Conservation (phyloP, 2,329 filamentous ascomycete genomes). For the Rutstroemia sp. region DNA sequence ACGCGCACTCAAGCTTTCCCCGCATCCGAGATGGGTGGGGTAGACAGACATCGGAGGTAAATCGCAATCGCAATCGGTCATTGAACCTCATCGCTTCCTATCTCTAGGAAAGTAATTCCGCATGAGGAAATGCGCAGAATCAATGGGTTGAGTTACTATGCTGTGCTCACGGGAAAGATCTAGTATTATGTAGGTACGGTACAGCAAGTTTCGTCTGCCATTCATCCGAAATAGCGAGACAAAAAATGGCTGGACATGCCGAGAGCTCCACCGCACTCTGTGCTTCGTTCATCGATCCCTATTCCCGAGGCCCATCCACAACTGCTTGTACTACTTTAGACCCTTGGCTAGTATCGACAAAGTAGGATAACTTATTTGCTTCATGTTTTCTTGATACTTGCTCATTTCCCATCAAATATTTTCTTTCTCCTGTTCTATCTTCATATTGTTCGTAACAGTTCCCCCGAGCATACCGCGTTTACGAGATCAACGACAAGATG, state of each 20-base stretch:
- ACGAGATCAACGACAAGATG: conserved; percentile 18
- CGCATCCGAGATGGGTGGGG: conserved; percentile 3
- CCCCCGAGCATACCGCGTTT: neutral
- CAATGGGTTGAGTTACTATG: too few relatives aligned
- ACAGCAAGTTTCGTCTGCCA: conserved; percentile 4
- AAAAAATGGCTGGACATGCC: conserved; percentile 2
- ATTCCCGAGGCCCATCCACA: conserved; percentile 4
- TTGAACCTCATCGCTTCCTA: neutral
- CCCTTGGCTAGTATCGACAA: neutral
- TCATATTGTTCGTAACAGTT: neutral
- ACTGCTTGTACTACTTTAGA: neutral
- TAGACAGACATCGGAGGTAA: neutral
- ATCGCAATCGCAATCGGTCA: neutral
- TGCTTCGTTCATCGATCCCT: too few relatives aligned
- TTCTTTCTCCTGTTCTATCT: neutral
- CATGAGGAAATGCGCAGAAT: too few relatives aligned
- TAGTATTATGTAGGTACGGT: neutral
- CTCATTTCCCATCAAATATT: neutral
- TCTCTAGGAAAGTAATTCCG: too few relatives aligned
- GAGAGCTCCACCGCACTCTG: neutral
- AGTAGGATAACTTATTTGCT: neutral
- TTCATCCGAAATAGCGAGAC: conserved; percentile 9
- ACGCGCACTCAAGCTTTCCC: neutral
- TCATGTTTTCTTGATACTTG: neutral
- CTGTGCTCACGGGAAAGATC: too few relatives aligned